phyloP scores from a whole-genome alignment of 2,329 filamentous ascomycete genomes.

The Xylaria multiplex region DNA sequence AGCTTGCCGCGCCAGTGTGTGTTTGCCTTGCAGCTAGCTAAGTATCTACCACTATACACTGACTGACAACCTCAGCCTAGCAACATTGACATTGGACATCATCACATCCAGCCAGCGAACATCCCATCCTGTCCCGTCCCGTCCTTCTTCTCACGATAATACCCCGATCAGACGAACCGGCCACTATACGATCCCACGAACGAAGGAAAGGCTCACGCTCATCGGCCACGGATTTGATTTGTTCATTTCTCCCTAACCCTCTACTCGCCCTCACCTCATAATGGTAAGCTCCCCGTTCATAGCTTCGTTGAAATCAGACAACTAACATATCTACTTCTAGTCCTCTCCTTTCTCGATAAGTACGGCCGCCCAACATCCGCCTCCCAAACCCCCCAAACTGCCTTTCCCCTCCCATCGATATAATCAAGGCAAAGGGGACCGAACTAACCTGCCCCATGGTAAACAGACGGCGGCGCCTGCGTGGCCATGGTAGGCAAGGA shows the following conservation, averaged over 20 bases:
- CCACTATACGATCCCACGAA: constrained; percentile 5
- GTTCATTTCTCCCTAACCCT: neutral
- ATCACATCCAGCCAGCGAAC: constrained; percentile 23
- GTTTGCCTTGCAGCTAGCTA: constrained; percentile 40
- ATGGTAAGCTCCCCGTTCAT: constrained; percentile 49
- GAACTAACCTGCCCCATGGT: constrained; percentile 1
- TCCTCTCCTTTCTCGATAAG: constrained; percentile 96
- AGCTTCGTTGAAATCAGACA: constrained; percentile 40
- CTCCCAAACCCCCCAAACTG: constrained; percentile 8
- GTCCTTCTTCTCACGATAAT: constrained; percentile 1
- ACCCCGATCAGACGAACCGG: neutral
- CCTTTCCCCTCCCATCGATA: neutral
- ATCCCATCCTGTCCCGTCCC: neutral
- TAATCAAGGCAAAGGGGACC: neutral
- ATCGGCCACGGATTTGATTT: neutral
- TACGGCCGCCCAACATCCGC: constrained; percentile 56
- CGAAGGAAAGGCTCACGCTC: neutral
- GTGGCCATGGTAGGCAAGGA: constrained; percentile 99
- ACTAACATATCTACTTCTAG: constrained; percentile 57
- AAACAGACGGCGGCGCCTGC: constrained; percentile 84
- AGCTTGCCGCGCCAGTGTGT: constrained; percentile 44
- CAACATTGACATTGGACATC: constrained; percentile 41
- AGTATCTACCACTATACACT: constrained; percentile 5
- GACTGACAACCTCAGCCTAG: constrained; percentile 28
- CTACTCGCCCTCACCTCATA: constrained; percentile 35